Conservation (phyloP, 2,329 filamentous ascomycete genomes). For the Hymenoscyphus repandus region DNA sequence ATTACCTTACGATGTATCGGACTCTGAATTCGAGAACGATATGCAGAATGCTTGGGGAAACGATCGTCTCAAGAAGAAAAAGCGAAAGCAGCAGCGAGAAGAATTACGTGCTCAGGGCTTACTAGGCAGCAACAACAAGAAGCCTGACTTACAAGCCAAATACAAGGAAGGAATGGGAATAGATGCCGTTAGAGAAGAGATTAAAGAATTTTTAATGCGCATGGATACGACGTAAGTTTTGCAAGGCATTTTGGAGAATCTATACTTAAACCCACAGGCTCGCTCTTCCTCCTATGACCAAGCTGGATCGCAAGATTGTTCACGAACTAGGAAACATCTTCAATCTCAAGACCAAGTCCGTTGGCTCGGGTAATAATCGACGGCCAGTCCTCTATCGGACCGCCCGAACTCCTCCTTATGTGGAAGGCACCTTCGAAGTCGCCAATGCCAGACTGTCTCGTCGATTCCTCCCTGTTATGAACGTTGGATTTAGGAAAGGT, state of each 20-base stretch:
- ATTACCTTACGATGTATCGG: slow-evolving; percentile 49
- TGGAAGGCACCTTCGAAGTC: slow-evolving; percentile 49
- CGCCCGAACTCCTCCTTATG: slow-evolving; percentile 55
- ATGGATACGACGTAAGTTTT: slow-evolving; percentile 53
- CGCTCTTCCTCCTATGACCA: slow-evolving; percentile 78
- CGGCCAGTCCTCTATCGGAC: slow-evolving; percentile 77
- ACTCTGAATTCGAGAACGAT: slow-evolving; percentile 60
- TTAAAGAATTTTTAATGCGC: slow-evolving; percentile 64
- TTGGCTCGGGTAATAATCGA: slow-evolving; percentile 65
- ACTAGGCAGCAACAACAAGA: slow-evolving; percentile 51
- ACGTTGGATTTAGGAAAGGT: slow-evolving; percentile 35
- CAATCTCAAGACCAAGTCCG: slow-evolving; percentile 78
- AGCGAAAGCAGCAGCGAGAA: slow-evolving; percentile 65
- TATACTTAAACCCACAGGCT: slow-evolving; percentile 44
- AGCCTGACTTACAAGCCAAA: slow-evolving; percentile 57
- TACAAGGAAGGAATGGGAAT: slow-evolving; percentile 69
- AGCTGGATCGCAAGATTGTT: slow-evolving; percentile 67
- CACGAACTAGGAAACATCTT: slow-evolving; percentile 74
- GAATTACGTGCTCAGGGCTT: slow-evolving; percentile 60
- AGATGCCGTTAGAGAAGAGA: slow-evolving; percentile 65
- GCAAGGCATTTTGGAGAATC: background rate
- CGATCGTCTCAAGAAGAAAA: slow-evolving; percentile 66
- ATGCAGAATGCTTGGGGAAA: slow-evolving; percentile 58
- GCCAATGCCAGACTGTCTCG: slow-evolving; percentile 43
- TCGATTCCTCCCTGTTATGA: slow-evolving; percentile 51